Evolutionary conservation across 371 early-diverging fungal species (phyloP), one percentile per base, ranked within the genome.

Genomic region (Basidiobolus meristosporus): DNA sequence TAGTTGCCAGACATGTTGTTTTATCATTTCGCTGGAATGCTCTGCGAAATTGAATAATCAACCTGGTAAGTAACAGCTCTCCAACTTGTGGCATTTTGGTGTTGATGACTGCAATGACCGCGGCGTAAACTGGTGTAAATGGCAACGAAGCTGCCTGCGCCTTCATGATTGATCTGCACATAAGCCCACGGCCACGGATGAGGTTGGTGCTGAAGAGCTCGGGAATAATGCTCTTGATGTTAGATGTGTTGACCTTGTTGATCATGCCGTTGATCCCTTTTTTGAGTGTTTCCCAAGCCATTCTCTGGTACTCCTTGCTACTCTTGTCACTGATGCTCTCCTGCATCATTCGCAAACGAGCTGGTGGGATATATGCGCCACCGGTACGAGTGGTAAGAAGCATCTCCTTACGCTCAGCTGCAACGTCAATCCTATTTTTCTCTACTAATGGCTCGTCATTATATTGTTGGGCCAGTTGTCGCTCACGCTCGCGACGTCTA

Each of bases 341-440:
- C 51, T 91, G 87, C 77, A 93, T 65, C 41, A 70, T 65, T 39
- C 86, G 68, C 45, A 89, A 64, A 12, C 77, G 68, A 31, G 82
- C 84, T 12, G 95, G 95, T 21, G 95, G 90, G 40, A 93, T 79
- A 56, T 93, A 93, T 4, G 80, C 87, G 22, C 95, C 95, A 39
- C 77, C 70, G 3, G 68, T 66, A 38, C 75, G 65, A 16, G 54
- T 54, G 9, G 52, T 46, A 2, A 38, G 40, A 34, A 42, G 36
- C 30, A 55, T 16, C 9, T 41, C 39, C 36, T 51, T 55, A 46
- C 46, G 48, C 32, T 46, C 52, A 14, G 20, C 40, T 12, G 31
- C 42, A 11, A 46, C 47, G 37, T 55, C 52, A 44, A 43, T 47
- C 41, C 36, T 40, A 15, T 51, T 48, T 26, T 39, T 39, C 14